Base-by-base conservation (phyloP, 169 alveolate genomes). In the Ophryocystis elektroscirrha region DNA sequence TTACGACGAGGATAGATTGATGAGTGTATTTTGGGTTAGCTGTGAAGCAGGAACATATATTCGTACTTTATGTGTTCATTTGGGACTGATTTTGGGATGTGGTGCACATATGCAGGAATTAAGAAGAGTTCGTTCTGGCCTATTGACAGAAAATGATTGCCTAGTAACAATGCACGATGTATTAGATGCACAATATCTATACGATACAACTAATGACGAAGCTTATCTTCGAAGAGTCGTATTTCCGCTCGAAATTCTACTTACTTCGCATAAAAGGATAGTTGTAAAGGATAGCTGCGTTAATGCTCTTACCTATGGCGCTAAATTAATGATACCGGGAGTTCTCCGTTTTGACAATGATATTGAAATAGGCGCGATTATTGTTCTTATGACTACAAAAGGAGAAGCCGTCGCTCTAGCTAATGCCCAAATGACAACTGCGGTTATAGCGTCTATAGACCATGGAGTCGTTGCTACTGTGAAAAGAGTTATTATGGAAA, bases 81-180 rank as follows among this genome's bases (percentile, higher is more conserved):
- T 92, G 74, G 99, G 99, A 26, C 74, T 91, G 45, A 65, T 92
- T 32, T 71, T 93, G 43, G 97, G 98, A 43, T 83, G 81, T 39
- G 99, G 99, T 6, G 99, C 97, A 6, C 99, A 95, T 69, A 95
- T 95, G 99, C 96, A 91, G 76, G 99, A 95, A 73, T 84, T 95
- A 41, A 79, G 99, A 62, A 79, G 99, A 57, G 96, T 91, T 15
- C 71, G 96, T 53, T 55, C 63, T n/a, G 98, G 98, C 5, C 76
- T 82, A 54, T 73, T 91, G 60, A 79, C 88, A 32, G 98, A 94
- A 67, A 84, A 90, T 63, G 90, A 87, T 39, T 83, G 89, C 61
- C 73, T 94, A 89, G 93, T 85, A 32, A 90, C 98, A 20, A 84
- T 95, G 96, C 99, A 95, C 67, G 99, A 95, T 67, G 91, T 95